These are phyloP conservation scores for Pestalotiopsis sp. DNA, from an alignment of 2,329 filamentous ascomycete species.

Conservation along the genomic window DNA sequence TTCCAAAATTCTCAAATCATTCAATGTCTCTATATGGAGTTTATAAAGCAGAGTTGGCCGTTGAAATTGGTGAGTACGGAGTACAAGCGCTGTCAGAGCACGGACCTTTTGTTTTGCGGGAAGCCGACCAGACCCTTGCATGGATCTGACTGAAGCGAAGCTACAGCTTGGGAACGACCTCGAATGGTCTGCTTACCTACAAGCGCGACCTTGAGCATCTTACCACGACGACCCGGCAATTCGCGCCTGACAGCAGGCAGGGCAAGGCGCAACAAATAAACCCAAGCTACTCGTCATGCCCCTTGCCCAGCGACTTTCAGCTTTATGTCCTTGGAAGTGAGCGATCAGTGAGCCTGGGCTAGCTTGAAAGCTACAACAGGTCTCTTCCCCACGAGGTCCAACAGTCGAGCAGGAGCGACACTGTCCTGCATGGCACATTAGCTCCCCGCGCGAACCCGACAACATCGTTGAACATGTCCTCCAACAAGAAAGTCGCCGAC, in stretches of 20 bases:
- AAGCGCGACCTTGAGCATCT: too few relatives aligned
- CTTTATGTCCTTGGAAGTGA: neutral
- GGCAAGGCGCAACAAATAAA: too few relatives aligned
- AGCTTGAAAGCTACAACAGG: neutral
- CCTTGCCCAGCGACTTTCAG: neutral
- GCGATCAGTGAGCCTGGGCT: neutral
- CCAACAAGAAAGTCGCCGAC: conserved; percentile 48
- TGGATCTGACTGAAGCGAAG: too few relatives aligned
- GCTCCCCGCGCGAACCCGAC: conserved; percentile 17
- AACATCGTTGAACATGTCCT: conserved; percentile 37
- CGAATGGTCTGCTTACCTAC: too few relatives aligned
- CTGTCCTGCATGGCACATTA: neutral
- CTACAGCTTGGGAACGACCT: too few relatives aligned
- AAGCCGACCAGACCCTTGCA: too few relatives aligned
- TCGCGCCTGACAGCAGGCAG: too few relatives aligned
- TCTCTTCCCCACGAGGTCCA: neutral
- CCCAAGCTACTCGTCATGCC: neutral
- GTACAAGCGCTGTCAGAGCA: neutral
- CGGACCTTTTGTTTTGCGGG: neutral
- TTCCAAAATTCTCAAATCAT: too few relatives aligned
- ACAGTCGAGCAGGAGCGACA: neutral
- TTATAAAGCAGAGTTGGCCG: neutral
- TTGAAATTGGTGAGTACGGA: neutral
- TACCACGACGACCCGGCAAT: too few relatives aligned
- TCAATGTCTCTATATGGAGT: neutral